A percentile compares a stretch with the other conserved stretches of the same genome.
Conservation (phyloP, 805 yeast genomes). For the Candida alai region DNA sequence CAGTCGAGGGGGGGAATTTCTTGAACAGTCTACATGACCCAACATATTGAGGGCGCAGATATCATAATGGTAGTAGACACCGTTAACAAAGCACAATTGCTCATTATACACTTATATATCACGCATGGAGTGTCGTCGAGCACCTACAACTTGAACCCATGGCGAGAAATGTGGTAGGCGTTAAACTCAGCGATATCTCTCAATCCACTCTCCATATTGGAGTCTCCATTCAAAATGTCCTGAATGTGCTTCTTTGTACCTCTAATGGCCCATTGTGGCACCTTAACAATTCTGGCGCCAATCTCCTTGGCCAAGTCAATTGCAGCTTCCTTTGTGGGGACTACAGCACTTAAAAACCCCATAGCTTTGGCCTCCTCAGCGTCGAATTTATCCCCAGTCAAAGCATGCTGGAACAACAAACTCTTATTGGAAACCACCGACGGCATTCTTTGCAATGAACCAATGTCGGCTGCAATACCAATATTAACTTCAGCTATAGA, state of each 20-base stretch:
- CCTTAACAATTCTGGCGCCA: conserved; percentile 44
- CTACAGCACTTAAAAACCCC: conserved; percentile 52
- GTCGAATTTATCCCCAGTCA: conserved; percentile 56
- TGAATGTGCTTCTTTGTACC: conserved; percentile 62
- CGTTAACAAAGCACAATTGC: too few species aligned
- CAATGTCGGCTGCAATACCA: conserved; percentile 78
- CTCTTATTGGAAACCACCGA: conserved; percentile 50
- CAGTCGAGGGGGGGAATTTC: too few species aligned
- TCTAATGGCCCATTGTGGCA: conserved; percentile 55
- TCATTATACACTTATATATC: too few species aligned
- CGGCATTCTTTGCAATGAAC: conserved; percentile 68
- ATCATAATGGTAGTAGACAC: too few species aligned
- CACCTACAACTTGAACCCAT: too few species aligned
- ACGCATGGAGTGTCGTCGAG: too few species aligned
- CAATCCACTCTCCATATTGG: conserved; percentile 44
- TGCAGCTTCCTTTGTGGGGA: conserved; percentile 46
- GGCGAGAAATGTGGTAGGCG: conserved; percentile 25
- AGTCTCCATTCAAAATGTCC: conserved; percentile 32
- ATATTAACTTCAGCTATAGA: conserved; percentile 67
- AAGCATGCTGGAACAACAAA: conserved; percentile 54
- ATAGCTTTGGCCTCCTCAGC: conserved; percentile 51
- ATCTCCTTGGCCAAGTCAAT: conserved; percentile 44
- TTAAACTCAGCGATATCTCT: conserved; percentile 52
- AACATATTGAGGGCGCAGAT: too few species aligned
- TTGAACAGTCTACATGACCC: too few species aligned